Percentiles rank a stretch among this genome's conserved stretches.
phyloP scores from a whole-genome alignment of 495 filamentous ascomycete species.

The Podospora anserina region DNA sequence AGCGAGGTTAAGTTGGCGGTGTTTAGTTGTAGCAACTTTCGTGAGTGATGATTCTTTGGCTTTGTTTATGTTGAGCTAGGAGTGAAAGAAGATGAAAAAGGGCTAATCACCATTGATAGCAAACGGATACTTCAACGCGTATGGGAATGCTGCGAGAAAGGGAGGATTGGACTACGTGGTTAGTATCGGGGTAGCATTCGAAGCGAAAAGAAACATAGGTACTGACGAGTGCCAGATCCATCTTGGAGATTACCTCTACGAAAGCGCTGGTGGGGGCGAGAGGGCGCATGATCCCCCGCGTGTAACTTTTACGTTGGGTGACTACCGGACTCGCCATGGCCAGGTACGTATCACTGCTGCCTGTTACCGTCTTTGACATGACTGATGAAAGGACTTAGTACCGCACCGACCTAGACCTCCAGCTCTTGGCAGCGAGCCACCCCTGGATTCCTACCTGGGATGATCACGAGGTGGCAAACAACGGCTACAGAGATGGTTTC shows the following conservation, averaged over 20 bases:
- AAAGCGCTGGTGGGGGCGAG: constrained; percentile 51
- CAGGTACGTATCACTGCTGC: constrained; percentile 38
- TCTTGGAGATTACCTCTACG: constrained; percentile 65
- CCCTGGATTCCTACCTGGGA: constrained; percentile 69
- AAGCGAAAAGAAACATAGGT: too few species aligned
- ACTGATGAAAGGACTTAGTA: constrained; percentile 7
- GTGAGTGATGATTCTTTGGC: constrained; percentile 34
- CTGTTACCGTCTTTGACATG: neutral
- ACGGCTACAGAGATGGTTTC: constrained; percentile 56
- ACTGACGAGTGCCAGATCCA: constrained; percentile 27
- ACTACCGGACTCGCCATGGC: constrained; percentile 59
- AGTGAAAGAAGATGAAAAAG: neutral
- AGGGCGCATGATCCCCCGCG: constrained; percentile 26
- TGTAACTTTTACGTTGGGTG: constrained; percentile 42
- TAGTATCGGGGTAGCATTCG: too few species aligned
- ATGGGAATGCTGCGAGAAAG: constrained; percentile 61
- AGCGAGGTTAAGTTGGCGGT: constrained; percentile 46
- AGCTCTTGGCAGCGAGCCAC: constrained; percentile 51
- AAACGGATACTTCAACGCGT: constrained; percentile 62
- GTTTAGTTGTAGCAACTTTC: constrained; percentile 53
- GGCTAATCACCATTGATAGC: constrained; percentile 26
- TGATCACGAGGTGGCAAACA: constrained; percentile 65
- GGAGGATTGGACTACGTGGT: constrained; percentile 60
- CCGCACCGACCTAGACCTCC: constrained; percentile 45
- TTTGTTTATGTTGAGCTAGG: neutral